A percentile compares a stretch with the other conserved stretches of the same genome.
These are phyloP conservation scores for Pestalotiopsis sp. DNA, from an alignment of 2,329 filamentous ascomycete species.

Conservation along the genomic window DNA sequence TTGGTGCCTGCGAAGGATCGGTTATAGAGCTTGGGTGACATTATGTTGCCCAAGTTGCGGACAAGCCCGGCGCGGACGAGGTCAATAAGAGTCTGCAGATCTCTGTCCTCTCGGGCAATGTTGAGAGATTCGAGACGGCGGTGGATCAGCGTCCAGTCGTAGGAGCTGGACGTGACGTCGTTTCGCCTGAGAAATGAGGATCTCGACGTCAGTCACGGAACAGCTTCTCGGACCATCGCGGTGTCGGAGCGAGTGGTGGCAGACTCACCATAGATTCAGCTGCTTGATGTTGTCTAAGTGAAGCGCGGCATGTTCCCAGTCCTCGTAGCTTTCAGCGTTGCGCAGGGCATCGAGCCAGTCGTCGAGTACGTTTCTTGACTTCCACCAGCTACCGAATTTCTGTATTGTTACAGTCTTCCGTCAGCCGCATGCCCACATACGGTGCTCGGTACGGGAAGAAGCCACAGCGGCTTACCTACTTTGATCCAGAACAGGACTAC, in stretches of 20 bases:
- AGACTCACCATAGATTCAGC: slow-evolving; percentile 73
- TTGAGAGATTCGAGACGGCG: slow-evolving; percentile 74
- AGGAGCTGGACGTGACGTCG: slow-evolving; percentile 77
- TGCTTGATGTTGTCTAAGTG: slow-evolving; percentile 82
- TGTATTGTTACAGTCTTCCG: slow-evolving; percentile 34
- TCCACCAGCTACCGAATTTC: slow-evolving; percentile 72
- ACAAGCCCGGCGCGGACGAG: slow-evolving; percentile 78
- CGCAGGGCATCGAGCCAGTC: slow-evolving; percentile 67
- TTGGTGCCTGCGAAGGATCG: slow-evolving; percentile 88
- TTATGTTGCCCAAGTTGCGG: slow-evolving; percentile 90
- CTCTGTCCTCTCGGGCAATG: slow-evolving; percentile 68
- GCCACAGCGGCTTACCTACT: slow-evolving; percentile 37
- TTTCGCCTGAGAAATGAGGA: slow-evolving; percentile 64
- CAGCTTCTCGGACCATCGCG: not conserved
- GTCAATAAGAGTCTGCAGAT: slow-evolving; percentile 76
- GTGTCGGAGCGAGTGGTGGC: not conserved
- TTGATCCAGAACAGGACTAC: slow-evolving; percentile 65
- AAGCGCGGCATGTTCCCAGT: slow-evolving; percentile 85
- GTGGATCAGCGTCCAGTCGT: slow-evolving; percentile 84
- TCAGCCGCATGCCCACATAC: not conserved
- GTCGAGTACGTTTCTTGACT: slow-evolving; percentile 63
- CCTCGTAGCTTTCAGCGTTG: slow-evolving; percentile 73
- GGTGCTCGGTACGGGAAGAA: not conserved
- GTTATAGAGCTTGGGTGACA: slow-evolving; percentile 79
- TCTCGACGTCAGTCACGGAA: not conserved